Conservation (phyloP, 257 asterid species). For the Thymus mandschuricus region DNA sequence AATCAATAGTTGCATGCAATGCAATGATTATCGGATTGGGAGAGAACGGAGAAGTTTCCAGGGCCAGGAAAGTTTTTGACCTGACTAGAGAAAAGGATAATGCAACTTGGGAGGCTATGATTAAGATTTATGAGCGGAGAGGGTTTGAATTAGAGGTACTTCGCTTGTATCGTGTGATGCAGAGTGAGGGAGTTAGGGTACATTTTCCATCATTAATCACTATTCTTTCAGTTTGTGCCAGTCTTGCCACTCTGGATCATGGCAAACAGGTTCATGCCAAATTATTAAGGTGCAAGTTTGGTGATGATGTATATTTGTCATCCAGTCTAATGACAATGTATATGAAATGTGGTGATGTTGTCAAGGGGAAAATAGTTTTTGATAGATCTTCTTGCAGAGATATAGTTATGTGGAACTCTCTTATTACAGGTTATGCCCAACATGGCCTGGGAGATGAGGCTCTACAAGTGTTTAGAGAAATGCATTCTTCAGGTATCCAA, state of each 20-base stretch:
- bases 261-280: constrained; percentile 75
- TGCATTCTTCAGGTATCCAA: constrained; percentile 44
- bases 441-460: constrained; percentile 70
- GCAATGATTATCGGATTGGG: constrained; percentile 62
- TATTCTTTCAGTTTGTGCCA: constrained; percentile 69
- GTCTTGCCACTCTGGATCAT: constrained; percentile 60
- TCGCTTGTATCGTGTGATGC: constrained; percentile 60
- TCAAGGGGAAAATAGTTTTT: constrained; percentile 55
- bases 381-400: constrained; percentile 54
- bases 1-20: constrained; percentile 60
- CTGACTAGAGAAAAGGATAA: constrained; percentile 59
- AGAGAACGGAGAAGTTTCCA: constrained; percentile 50
- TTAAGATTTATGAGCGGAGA: constrained; percentile 63
- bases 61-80: constrained; percentile 61
- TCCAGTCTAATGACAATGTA: constrained; percentile 72
- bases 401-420: constrained; percentile 75
- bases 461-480: constrained; percentile 51
- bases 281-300: constrained; percentile 44
- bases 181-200: constrained; percentile 48
- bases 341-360: constrained; percentile 74
- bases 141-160: constrained; percentile 70
- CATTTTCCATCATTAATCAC: constrained; percentile 66
- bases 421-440: constrained; percentile 76
- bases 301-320: constrained; percentile 52
- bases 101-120: constrained; percentile 74